Percentiles rank a stretch among this genome's conserved stretches.
These are phyloP conservation scores for Xylariomycetidae sp. DNA, from an alignment of 2,329 filamentous ascomycete species.

Conservation along the genomic window DNA sequence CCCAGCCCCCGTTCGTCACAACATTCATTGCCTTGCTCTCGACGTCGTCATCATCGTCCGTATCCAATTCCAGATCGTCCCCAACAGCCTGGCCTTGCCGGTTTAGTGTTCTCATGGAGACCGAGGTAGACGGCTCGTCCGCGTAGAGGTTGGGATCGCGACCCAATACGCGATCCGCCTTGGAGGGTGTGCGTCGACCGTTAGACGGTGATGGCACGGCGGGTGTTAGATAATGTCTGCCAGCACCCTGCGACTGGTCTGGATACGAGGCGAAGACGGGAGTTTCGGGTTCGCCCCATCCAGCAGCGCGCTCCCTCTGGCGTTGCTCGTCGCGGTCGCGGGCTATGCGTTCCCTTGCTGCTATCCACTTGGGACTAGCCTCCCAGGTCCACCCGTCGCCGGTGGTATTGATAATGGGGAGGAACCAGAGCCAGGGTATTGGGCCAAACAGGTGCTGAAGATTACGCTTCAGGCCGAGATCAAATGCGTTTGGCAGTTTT, in stretches of 20 bases:
- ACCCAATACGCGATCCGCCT: slow-evolving; percentile 55
- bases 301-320: slow-evolving; percentile 59
- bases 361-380: slow-evolving; percentile 72
- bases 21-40: slow-evolving; percentile 39
- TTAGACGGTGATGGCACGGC: slow-evolving; percentile 11
- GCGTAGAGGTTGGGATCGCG: slow-evolving; percentile 52
- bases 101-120: slow-evolving; percentile 44
- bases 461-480: slow-evolving; percentile 80
- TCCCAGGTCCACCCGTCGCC: slow-evolving; percentile 97
- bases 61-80: slow-evolving; percentile 30
- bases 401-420: slow-evolving; percentile 80
- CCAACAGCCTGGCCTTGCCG: slow-evolving; percentile 38
- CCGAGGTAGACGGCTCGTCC: slow-evolving; percentile 38
- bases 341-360: slow-evolving; percentile 61
- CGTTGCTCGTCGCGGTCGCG: slow-evolving; percentile 55
- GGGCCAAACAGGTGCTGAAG: slow-evolving; percentile 77
- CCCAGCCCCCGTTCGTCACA: slow-evolving; percentile 35
- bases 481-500: slow-evolving; percentile 88
- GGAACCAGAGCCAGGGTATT: slow-evolving; percentile 64
- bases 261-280: slow-evolving; percentile 13
- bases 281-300: slow-evolving; percentile 52
- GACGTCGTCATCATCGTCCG: slow-evolving; percentile 29
- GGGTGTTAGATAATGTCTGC: slow-evolving; percentile 29
- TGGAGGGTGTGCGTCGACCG: slow-evolving; percentile 41
- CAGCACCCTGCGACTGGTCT: slow-evolving; percentile 22